Conservation (phyloP, 441 rosid species). For the Croton setiger region DNA sequence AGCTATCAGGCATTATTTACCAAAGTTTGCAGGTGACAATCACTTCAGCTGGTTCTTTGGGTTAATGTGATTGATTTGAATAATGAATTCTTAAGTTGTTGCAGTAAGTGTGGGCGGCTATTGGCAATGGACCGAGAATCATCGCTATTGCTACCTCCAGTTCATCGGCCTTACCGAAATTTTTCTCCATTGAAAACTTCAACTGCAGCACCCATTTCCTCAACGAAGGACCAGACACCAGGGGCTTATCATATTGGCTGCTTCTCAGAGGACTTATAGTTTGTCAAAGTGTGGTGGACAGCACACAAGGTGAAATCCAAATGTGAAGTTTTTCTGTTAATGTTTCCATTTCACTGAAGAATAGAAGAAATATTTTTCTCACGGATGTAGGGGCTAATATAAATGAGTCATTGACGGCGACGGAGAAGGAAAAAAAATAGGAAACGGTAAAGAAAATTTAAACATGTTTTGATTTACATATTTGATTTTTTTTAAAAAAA, state of each 20-base stretch:
- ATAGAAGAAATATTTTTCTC: not conserved
- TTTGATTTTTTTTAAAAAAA: no score
- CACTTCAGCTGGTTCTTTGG: constrained; percentile 5
- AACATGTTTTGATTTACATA: not conserved
- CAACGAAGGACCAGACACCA: constrained; percentile 38
- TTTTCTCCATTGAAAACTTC: constrained; percentile 31
- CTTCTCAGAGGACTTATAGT: constrained; percentile 44
- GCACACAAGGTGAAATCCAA: not conserved
- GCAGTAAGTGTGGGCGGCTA: constrained; percentile 71
- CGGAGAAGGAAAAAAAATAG: not conserved
- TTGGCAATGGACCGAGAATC: constrained; percentile 71
- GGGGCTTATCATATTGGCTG: constrained; percentile 70
- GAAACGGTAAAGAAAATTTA: not conserved
- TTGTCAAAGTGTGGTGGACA: not conserved
- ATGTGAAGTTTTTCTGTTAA: not conserved
- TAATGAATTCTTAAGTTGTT: constrained; percentile 1
- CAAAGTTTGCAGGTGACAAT: constrained; percentile 62
- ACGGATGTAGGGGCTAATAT: not conserved
- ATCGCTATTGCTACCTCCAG: constrained; percentile 63
- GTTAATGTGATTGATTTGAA: not conserved
- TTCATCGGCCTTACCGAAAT: constrained; percentile 50
- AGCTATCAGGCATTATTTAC: constrained; percentile 67
- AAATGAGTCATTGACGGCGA: not conserved
- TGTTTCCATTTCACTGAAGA: not conserved
- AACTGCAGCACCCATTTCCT: constrained; percentile 22